Evolutionary conservation across 768 basidiomycete genomes (phyloP), one percentile per base, ranked within the genome.

Genomic region (Russula ochroleuca): DNA sequence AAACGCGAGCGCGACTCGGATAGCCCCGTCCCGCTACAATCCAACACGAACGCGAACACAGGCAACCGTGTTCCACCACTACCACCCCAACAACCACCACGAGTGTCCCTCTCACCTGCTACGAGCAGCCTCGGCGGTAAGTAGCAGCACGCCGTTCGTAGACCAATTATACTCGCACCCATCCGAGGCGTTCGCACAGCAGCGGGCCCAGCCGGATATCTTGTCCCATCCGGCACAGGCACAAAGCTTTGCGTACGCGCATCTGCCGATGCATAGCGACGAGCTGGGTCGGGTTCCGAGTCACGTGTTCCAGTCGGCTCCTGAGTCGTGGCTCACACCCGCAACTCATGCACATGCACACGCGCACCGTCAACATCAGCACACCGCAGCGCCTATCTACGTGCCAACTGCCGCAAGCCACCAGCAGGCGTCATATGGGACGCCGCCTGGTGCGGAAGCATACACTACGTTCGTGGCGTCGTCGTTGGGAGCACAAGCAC

Each of bases 1-100:
- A 90, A 90, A 63, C 85, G 88, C 19, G 85, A 85, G 53, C 77
- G 87, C 43, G 84, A 83, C 60, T 75, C 81, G 1, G 85, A 86
- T 59, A 80, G 78, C 65, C 79, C 83, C 11, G 21, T 62, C 19
- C 57, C 65, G 15, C 21, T 58, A 19, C 51, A 55, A 23, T 59
- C 66, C 5, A 62, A 49, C 51, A 35, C 57, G 15, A 51, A 56
- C 19, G 28, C 57, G 11, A 43, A 57, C 45, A 51, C 64, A 5
- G 43, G 41, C 33, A 43, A 55, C 14, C 50, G 41, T 17, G 23
- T 28, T 6, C 38, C 57, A 9, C 58, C 17, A 50, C 65, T 6
- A 14, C 55, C 53, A 5, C 65, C 25, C 15, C 62, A 63, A 19
- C 56, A 47, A 31, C 53, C 63, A 11, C 59, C 50, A 19, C 53